Base-by-base conservation (phyloP, 371 early-diverging fungal genomes). In the Mucor lusitanicus region DNA sequence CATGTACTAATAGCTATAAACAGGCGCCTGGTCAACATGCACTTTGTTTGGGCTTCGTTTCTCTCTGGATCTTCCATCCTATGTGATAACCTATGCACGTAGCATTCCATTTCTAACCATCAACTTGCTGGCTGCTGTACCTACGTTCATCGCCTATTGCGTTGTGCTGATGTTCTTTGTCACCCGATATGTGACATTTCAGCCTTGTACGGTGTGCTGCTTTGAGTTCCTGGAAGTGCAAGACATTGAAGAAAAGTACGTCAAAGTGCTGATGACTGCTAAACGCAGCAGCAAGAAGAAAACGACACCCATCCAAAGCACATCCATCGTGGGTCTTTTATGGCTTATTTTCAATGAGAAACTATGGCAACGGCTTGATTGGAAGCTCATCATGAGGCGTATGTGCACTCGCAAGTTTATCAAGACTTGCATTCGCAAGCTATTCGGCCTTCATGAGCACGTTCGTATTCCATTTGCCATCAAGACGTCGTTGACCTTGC, bases 241-340 rank as follows among this genome's bases (percentile, higher is more conserved):
- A 35, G 80, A 76, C 50, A 71, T 80, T 21, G 84, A 84, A 42
- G 84, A 84, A 35, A 54, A 65, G 12, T 84, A 84, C 57, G 82
- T 81, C 15, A 70, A 64, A 21, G 13, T 37, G 3, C 48, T 84
- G 12, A 55, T 69, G 7, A 40, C 60, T n/a, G 42, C n/a, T 0
- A 54, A 17, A 33, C 57, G 33, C 8, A 35, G 33, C 33, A 63
- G 32, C 42, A 35, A 53, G 25, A 57, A 65, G 50, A 56, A 48
- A 58, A 23, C 53, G 1, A 5, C 11, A 0, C 27, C 53, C 4
- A 25, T 53, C 15, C 53, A 23, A 25, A 23, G 15, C 27, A 27
- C 53, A 27, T 53, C 53, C 0, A 13, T 27, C 1, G 13, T 53
- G 13, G 53, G 53, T 12, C 27, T 53, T 6, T 5, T 53, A 27